Evolutionary conservation across 805 yeast genomes (phyloP).

Genomic region (Zygosaccharomyces rouxii): DNA sequence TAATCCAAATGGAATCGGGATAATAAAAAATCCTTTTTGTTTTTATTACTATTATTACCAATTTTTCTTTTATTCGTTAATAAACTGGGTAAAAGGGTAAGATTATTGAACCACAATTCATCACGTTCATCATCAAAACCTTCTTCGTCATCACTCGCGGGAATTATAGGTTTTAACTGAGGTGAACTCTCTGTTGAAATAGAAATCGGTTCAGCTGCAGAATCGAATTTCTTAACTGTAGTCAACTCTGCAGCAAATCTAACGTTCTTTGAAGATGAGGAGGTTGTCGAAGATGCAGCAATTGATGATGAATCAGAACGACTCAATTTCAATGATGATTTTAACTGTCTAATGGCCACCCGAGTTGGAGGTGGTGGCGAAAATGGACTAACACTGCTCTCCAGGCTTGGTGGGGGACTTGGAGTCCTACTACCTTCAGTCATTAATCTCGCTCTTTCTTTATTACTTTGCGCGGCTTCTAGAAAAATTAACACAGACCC

Average conservation of each 20-base stretch:
- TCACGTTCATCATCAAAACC: conserved; percentile 10
- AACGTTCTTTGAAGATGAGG: conserved; percentile 47
- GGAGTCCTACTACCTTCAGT: neutral
- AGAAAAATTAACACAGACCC: neutral
- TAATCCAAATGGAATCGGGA: conserved; percentile 18
- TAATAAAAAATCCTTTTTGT: neutral
- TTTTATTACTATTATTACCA: neutral
- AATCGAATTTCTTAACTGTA: conserved; percentile 61
- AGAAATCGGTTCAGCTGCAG: conserved; percentile 54
- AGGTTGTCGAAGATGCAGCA: conserved; percentile 15
- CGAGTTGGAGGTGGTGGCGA: conserved; percentile 6
- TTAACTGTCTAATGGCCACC: conserved; percentile 15
- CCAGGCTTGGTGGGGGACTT: neutral
- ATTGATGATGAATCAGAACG: conserved; percentile 12
- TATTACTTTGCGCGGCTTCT: neutral
- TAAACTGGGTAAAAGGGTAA: conserved; percentile 11
- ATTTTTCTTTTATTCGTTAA: neutral
- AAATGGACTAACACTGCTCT: neutral
- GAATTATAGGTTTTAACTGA: conserved; percentile 18
- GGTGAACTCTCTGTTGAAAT: conserved; percentile 55
- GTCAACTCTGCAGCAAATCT: conserved; percentile 59
- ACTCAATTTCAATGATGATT: conserved; percentile 28
- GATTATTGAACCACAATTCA: conserved; percentile 20
- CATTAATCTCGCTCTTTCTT: neutral
- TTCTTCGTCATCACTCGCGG: conserved; percentile 8